Percentiles rank a stretch among this genome's conserved stretches.
Evolutionary conservation across 2,329 filamentous ascomycete genomes (phyloP).

Genomic region (Byssoonygena ceratinophila): DNA sequence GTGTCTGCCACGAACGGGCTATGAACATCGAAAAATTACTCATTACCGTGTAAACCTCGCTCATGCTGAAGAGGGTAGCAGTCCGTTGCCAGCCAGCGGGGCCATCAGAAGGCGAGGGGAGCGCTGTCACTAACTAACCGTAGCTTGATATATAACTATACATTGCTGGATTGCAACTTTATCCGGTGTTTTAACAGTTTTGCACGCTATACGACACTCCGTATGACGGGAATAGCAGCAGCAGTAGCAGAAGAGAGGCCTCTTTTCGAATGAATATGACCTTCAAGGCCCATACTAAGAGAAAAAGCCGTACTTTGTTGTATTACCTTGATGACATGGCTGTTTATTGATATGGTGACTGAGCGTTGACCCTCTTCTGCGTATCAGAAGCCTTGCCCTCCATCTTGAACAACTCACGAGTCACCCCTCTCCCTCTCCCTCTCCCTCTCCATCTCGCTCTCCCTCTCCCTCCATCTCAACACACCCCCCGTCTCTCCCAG

Average conservation of each 20-base stretch:
- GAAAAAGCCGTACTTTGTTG: background rate
- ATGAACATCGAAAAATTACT: background rate
- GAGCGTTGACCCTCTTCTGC: background rate
- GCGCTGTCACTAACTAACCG: background rate
- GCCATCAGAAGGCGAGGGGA: background rate
- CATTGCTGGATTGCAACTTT: background rate
- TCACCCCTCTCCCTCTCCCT: slow-evolving; percentile 6
- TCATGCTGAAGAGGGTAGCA: background rate
- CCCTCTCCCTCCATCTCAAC: background rate
- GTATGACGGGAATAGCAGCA: background rate
- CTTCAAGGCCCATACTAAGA: no score
- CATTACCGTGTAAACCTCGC: background rate
- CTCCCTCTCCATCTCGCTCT: background rate
- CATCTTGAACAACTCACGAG: slow-evolving; percentile 11
- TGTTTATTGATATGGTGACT: no score
- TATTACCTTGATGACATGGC: slow-evolving; percentile 10
- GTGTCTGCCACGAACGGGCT: no score
- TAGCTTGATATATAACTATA: background rate
- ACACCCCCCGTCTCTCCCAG: background rate
- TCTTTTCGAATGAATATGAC: no score
- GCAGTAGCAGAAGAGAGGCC: background rate
- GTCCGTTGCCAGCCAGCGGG: background rate
- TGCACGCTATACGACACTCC: background rate
- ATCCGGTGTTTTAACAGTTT: background rate
- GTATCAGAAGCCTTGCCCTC: background rate